A percentile compares a stretch with the other conserved stretches of the same genome.
These are phyloP conservation scores for Saturnispora silvae DNA, from an alignment of 805 yeast species.

Conservation along the genomic window DNA sequence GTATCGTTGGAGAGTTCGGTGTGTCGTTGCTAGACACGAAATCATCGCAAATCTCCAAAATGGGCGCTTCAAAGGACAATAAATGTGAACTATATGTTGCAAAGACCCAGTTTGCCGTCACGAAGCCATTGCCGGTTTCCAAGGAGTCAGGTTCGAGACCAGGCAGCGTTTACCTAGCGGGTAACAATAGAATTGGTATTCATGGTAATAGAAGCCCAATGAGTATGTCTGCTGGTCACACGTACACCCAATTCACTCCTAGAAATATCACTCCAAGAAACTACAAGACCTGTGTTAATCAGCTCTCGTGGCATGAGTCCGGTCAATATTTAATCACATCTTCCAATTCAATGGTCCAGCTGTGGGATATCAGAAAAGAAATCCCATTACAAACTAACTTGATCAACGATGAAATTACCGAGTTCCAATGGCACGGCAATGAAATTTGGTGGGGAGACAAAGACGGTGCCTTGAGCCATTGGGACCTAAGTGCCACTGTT, in stretches of 20 bases:
- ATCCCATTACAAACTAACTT: conserved; percentile 44
- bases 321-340: conserved; percentile 53
- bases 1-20: conserved; percentile 64
- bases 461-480: conserved; percentile 59
- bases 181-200: too few relatives aligned
- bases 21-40: conserved; percentile 66
- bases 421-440: conserved; percentile 45
- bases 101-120: not conserved
- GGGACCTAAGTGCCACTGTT: conserved; percentile 27
- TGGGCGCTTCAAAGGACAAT: conserved; percentile 19
- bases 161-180: too few relatives aligned
- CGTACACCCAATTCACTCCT: not conserved
- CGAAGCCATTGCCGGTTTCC: not conserved
- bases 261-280: not conserved
- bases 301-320: conserved; percentile 54
- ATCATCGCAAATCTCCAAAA: conserved; percentile 16
- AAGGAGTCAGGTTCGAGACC: not conserved
- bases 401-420: conserved; percentile 43
- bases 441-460: conserved; percentile 45
- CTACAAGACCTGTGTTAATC: conserved; percentile 27
- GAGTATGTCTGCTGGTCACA: too few relatives aligned
- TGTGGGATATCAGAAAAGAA: conserved; percentile 67
- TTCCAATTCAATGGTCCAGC: conserved; percentile 25
- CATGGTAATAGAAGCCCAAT: too few relatives aligned
- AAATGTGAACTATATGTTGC: conserved; percentile 8